phyloP scores from a whole-genome alignment of 768 basidiomycete genomes.

The Auricularia cornea region DNA sequence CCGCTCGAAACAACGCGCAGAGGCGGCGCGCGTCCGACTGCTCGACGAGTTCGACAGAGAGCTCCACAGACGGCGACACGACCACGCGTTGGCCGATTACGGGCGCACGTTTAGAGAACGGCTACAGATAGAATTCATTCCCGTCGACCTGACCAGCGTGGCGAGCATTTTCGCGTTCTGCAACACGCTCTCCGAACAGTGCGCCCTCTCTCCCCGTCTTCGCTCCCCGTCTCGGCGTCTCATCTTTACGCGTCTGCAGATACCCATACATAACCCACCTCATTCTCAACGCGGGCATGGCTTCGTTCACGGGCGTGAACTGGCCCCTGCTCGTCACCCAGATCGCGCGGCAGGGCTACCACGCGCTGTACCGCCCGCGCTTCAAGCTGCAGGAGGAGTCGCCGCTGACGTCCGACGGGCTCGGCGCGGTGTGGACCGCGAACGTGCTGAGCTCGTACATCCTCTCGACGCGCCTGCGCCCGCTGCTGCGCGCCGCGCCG shows the following conservation, averaged over 20 bases:
- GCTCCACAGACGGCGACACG: slow-evolving; percentile 28
- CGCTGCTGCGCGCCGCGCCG: slow-evolving; percentile 7
- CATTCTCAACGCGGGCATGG: slow-evolving; percentile 72
- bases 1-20: slow-evolving; percentile 54
- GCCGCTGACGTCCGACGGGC: slow-evolving; percentile 38
- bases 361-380: slow-evolving; percentile 42
- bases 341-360: slow-evolving; percentile 36
- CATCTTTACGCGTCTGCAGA: no score
- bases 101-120: slow-evolving; percentile 55
- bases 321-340: slow-evolving; percentile 41
- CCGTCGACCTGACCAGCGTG: slow-evolving; percentile 57
- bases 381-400: slow-evolving; percentile 54
- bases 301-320: slow-evolving; percentile 46
- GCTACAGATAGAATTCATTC: slow-evolving; percentile 50
- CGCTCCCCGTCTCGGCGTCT: no score
- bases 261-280: slow-evolving; percentile 73
- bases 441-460: slow-evolving; percentile 78
- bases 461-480: slow-evolving; percentile 36
- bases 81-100: slow-evolving; percentile 31
- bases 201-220: no score
- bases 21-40: slow-evolving; percentile 50
- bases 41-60: slow-evolving; percentile 46
- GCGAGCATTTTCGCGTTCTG: slow-evolving; percentile 39
- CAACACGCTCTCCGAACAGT: slow-evolving; percentile 1
- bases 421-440: slow-evolving; percentile 79